Percentiles rank a stretch among this genome's conserved stretches.
Evolutionary conservation across 495 filamentous ascomycete genomes (phyloP).

Genomic region (Symbiotaphrina buchneri): DNA sequence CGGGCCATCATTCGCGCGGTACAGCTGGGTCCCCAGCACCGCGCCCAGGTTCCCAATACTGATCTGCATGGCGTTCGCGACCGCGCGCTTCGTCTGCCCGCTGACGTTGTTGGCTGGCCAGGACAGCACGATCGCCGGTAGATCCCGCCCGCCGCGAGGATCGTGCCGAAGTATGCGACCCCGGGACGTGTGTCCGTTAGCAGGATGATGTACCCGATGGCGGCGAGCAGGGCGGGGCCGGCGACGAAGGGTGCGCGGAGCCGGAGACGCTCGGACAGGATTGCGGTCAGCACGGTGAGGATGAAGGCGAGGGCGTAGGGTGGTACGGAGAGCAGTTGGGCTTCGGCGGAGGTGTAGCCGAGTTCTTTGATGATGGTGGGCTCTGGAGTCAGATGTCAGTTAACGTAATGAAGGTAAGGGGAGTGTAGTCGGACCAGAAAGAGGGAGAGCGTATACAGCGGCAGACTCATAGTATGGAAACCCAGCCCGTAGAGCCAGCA

Average conservation of each 20-base stretch:
- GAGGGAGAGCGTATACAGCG: no score
- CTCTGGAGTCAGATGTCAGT: no score
- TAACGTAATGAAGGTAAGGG: no score
- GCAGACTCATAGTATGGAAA: no score
- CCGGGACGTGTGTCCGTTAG: constrained; percentile 29
- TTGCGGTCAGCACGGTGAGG: constrained; percentile 55
- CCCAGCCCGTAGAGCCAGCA: no score
- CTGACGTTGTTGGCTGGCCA: constrained; percentile 92
- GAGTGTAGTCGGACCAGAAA: no score
- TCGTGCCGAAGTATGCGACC: constrained; percentile 51
- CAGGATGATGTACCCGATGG: constrained; percentile 53
- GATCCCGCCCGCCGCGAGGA: constrained; percentile 37
- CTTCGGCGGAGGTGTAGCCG: constrained; percentile 41
- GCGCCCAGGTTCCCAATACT: constrained; percentile 91
- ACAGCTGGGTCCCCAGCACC: constrained; percentile 74
- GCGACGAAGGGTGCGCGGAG: constrained; percentile 62
- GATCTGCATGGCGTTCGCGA: constrained; percentile 77
- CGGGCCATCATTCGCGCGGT: constrained; percentile 48
- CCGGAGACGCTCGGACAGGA: constrained; percentile 36
- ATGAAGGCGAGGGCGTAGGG: constrained; percentile 62
- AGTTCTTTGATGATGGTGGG: constrained; percentile 54
- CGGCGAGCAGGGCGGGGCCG: constrained; percentile 34
- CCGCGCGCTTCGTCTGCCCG: constrained; percentile 61
- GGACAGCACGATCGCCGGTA: constrained; percentile 27
- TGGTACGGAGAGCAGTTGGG: constrained; percentile 66